phyloP scores from a whole-genome alignment of 1,284 basidiomycete genomes.

The Malassezia pachydermatis region DNA sequence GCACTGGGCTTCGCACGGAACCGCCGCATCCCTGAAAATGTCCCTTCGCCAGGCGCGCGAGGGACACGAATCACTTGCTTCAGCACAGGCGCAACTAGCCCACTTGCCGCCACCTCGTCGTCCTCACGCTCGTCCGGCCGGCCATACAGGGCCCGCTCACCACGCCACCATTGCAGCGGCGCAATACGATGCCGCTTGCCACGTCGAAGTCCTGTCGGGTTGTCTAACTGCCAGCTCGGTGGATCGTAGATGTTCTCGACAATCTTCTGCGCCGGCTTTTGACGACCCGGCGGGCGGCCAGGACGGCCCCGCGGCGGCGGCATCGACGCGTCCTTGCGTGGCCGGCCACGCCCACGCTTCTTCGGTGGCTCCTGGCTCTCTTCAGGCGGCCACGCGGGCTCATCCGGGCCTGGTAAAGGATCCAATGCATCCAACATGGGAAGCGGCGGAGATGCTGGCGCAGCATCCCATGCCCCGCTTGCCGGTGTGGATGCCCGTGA shows the following conservation, averaged over 20 bases:
- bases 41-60: slow-evolving; percentile 54
- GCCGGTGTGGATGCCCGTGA: no score
- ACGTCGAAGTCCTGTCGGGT: slow-evolving; percentile 60
- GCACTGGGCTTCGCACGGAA: slow-evolving; percentile 1
- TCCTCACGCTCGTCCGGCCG: slow-evolving; percentile 28
- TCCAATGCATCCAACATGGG: no score
- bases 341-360: slow-evolving; percentile 18
- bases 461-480: no score
- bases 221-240: slow-evolving; percentile 12
- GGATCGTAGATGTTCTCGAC: slow-evolving; percentile 16
- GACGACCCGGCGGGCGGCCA: slow-evolving; percentile 16
- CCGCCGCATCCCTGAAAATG: slow-evolving; percentile 35
- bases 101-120: slow-evolving; percentile 28
- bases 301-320: slow-evolving; percentile 8
- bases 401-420: no score
- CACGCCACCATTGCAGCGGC: slow-evolving; percentile 87
- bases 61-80: slow-evolving; percentile 70
- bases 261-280: slow-evolving; percentile 16
- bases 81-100: slow-evolving; percentile 56
- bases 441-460: no score
- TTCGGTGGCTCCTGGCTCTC: slow-evolving; percentile 9
- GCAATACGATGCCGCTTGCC: slow-evolving; percentile 61
- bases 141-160: slow-evolving; percentile 71
- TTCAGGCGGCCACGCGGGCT: not conserved
- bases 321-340: slow-evolving; percentile 16